Evolutionary conservation across 805 yeast species (phyloP).

Genomic region (Kluyveromyces dobzhanskii): DNA sequence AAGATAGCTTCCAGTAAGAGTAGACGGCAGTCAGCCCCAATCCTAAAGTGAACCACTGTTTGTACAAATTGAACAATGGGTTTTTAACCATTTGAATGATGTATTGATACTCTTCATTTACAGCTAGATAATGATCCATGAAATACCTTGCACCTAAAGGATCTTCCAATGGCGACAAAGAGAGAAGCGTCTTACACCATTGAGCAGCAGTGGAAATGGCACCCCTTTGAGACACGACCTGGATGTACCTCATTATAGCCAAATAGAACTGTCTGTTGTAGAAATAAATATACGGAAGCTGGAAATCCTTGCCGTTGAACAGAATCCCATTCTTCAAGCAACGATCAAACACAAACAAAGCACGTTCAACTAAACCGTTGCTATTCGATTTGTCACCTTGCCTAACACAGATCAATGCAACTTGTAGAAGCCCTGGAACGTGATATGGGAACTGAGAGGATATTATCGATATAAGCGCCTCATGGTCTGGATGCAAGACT

Average conservation of each 20-base stretch:
- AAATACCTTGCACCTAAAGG: conserved; percentile 79
- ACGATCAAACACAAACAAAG: conserved; percentile 72
- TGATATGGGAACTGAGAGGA: conserved; percentile 63
- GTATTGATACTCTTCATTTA: conserved; percentile 56
- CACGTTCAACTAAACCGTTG: conserved; percentile 67
- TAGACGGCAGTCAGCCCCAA: conserved; percentile 57
- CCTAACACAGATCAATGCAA: conserved; percentile 61
- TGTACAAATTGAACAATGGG: conserved; percentile 47
- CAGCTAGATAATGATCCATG: conserved; percentile 68
- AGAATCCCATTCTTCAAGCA: conserved; percentile 53
- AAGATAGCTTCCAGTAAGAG: conserved; percentile 44
- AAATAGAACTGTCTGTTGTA: conserved; percentile 72
- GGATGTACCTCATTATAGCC: conserved; percentile 63
- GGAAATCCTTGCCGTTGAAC: conserved; percentile 44
- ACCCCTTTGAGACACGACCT: conserved; percentile 65
- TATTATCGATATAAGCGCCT: conserved; percentile 47
- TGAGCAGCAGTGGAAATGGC: conserved; percentile 70
- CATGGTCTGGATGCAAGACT: conserved; percentile 72
- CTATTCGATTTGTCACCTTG: conserved; percentile 68
- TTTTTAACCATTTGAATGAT: conserved; percentile 49
- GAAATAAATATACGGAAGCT: conserved; percentile 69
- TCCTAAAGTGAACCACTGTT: conserved; percentile 66
- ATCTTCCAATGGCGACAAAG: conserved; percentile 69
- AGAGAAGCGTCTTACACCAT: conserved; percentile 61
- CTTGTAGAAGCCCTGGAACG: conserved; percentile 69